Conservation (phyloP, 2,329 filamentous ascomycete species). For the Microcyclospora tardicrescens region DNA sequence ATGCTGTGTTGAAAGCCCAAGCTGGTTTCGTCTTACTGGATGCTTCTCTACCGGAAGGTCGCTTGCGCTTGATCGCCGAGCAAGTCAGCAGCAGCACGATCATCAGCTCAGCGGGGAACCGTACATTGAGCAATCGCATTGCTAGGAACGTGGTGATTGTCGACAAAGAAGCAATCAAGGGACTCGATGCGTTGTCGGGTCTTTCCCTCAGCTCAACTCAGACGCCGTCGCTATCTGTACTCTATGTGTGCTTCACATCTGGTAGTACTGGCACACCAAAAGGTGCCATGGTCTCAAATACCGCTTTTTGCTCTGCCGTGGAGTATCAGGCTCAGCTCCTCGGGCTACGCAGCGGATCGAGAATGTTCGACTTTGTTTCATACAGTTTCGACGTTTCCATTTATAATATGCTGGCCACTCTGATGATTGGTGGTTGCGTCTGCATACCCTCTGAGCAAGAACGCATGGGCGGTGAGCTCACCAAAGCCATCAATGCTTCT, state of each 20-base stretch:
- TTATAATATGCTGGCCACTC: background rate
- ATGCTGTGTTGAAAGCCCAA: background rate
- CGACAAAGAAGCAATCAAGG: background rate
- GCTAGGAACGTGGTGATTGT: background rate
- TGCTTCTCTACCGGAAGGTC: background rate
- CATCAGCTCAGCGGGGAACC: background rate
- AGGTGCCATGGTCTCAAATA: background rate
- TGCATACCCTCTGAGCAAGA: background rate
- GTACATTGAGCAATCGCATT: background rate
- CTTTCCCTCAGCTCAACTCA: background rate
- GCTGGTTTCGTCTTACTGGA: background rate
- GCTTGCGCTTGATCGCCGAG: background rate
- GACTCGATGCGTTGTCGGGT: background rate
- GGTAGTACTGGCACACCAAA: background rate
- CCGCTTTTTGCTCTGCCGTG: background rate
- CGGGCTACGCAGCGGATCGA: background rate
- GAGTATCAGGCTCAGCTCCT: background rate
- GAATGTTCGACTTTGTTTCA: background rate
- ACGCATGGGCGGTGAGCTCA: background rate
- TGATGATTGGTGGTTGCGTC: background rate
- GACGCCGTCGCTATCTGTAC: background rate
- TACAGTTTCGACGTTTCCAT: background rate
- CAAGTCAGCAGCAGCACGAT: background rate
- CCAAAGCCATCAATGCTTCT: background rate
- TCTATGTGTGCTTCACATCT: background rate